phyloP scores from a whole-genome alignment of 129 eudicot species.

The Chrysanthemum seticuspe region DNA sequence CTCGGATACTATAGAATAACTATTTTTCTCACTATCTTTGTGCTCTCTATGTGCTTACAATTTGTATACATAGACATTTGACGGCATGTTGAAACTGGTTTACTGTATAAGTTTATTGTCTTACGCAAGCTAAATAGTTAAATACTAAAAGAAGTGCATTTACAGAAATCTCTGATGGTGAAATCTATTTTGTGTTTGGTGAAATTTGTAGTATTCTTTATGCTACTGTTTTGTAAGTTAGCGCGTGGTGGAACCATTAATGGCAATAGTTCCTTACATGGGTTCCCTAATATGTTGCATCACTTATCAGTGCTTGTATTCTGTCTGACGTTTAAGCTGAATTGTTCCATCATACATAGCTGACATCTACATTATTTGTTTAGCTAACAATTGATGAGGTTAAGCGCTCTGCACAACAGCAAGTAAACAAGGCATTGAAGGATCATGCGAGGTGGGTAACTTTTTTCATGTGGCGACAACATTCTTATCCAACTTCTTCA shows the following conservation, averaged over 20 bases:
- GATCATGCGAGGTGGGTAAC: constrained; percentile 73
- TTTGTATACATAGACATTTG: neutral
- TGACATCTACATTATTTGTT: constrained; percentile 20
- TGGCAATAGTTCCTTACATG: constrained; percentile 15
- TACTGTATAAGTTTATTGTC: constrained; percentile 5
- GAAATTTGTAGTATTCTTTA: constrained; percentile 6
- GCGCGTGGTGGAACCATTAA: constrained; percentile 12
- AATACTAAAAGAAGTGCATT: no score
- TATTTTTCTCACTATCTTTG: neutral
- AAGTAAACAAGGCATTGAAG: constrained; percentile 85
- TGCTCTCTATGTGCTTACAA: neutral
- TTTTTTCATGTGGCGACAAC: constrained; percentile 19
- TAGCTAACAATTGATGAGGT: constrained; percentile 96
- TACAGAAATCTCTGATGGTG: no score
- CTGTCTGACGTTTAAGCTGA: constrained; percentile 14
- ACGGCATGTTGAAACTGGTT: constrained; percentile 10
- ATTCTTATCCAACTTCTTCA: neutral
- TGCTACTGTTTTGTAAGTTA: neutral
- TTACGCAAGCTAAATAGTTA: no score
- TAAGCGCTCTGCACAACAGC: constrained; percentile 90
- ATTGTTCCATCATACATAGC: constrained; percentile 1
- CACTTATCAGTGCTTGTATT: constrained; percentile 18
- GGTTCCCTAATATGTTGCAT: constrained; percentile 9
- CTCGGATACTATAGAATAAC: neutral
- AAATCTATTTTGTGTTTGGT: constrained; percentile 1